Percentiles rank a stretch among this genome's conserved stretches.
phyloP scores from a whole-genome alignment of 2,329 filamentous ascomycete species.

The Fusarium ramigenum region DNA sequence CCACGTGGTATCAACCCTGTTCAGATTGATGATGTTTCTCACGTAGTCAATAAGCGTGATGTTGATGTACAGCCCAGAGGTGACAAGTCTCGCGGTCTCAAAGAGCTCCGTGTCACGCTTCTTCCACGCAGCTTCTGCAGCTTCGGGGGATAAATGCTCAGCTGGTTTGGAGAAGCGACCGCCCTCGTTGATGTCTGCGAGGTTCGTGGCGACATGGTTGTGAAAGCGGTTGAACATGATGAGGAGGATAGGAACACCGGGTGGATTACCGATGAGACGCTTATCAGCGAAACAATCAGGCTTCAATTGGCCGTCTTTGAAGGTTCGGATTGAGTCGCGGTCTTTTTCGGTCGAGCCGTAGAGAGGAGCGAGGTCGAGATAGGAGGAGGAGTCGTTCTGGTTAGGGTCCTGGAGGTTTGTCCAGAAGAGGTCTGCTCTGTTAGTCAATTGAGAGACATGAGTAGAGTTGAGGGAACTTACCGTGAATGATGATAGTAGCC shows the following conservation, averaged over 20 bases:
- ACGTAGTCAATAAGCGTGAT: conserved; percentile 83
- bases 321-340: conserved; percentile 74
- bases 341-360: conserved; percentile 75
- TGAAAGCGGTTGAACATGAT: conserved; percentile 89
- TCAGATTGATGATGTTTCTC: conserved; percentile 75
- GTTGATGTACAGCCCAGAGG: conserved; percentile 79
- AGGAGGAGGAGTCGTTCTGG: conserved; percentile 74
- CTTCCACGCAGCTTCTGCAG: conserved; percentile 63
- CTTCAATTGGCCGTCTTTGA: conserved; percentile 76
- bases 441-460: background rate
- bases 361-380: conserved; percentile 75
- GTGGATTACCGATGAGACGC: conserved; percentile 74
- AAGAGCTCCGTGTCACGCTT: conserved; percentile 83
- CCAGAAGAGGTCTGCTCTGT: conserved; percentile 69
- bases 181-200: conserved; percentile 87
- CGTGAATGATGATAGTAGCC: conserved; percentile 78
- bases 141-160: conserved; percentile 58
- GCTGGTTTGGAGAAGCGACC: conserved; percentile 77
- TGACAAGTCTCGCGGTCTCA: conserved; percentile 80
- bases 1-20: conserved; percentile 74
- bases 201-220: conserved; percentile 82
- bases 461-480: conserved; percentile 52
- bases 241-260: conserved; percentile 75
- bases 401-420: conserved; percentile 70
- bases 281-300: conserved; percentile 77